Evolutionary conservation across 108 stramenopile genomes (phyloP).

Genomic region (Seminavis robusta): DNA sequence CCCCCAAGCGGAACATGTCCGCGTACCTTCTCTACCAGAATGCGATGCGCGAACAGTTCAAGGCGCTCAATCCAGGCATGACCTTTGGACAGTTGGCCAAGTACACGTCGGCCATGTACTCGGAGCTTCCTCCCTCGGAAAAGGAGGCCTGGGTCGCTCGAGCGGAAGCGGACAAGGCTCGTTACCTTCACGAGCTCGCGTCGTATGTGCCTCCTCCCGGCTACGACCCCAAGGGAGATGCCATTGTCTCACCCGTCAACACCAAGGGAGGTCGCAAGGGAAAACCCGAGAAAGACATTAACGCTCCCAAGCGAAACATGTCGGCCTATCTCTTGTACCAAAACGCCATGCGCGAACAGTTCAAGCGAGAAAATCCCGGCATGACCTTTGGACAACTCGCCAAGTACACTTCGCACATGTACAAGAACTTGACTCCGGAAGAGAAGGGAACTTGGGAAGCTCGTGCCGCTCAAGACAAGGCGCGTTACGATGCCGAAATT

Average conservation of each 20-base stretch:
- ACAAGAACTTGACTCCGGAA: slow-evolving; percentile 74
- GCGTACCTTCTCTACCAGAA: slow-evolving; percentile 79
- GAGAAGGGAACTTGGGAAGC: slow-evolving; percentile 82
- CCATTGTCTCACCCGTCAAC: slow-evolving; percentile 43
- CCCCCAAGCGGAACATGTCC: slow-evolving; percentile 87
- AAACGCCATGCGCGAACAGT: slow-evolving; percentile 85
- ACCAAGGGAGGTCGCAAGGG: slow-evolving; percentile 43
- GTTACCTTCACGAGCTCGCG: slow-evolving; percentile 72
- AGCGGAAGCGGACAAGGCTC: slow-evolving; percentile 81
- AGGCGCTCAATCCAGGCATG: slow-evolving; percentile 75
- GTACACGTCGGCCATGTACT: slow-evolving; percentile 85
- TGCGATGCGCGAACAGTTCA: slow-evolving; percentile 82
- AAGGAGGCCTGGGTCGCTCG: slow-evolving; percentile 76
- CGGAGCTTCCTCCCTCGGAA: slow-evolving; percentile 68
- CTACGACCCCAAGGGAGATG: slow-evolving; percentile 84
- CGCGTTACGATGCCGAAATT: slow-evolving; percentile 78
- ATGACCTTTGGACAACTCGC: slow-evolving; percentile 89
- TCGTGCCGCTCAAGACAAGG: slow-evolving; percentile 77
- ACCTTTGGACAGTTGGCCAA: slow-evolving; percentile 82
- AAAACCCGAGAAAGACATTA: slow-evolving; percentile 68
- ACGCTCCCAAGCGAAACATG: slow-evolving; percentile 92
- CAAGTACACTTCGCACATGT: slow-evolving; percentile 90
- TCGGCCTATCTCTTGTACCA: slow-evolving; percentile 84
- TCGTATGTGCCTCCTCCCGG: slow-evolving; percentile 74
- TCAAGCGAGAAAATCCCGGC: slow-evolving; percentile 72